Percentiles rank a stretch among this genome's conserved stretches.
phyloP scores from a whole-genome alignment of 164 flowering plant species.

The Magnolia kwangsiensis region DNA sequence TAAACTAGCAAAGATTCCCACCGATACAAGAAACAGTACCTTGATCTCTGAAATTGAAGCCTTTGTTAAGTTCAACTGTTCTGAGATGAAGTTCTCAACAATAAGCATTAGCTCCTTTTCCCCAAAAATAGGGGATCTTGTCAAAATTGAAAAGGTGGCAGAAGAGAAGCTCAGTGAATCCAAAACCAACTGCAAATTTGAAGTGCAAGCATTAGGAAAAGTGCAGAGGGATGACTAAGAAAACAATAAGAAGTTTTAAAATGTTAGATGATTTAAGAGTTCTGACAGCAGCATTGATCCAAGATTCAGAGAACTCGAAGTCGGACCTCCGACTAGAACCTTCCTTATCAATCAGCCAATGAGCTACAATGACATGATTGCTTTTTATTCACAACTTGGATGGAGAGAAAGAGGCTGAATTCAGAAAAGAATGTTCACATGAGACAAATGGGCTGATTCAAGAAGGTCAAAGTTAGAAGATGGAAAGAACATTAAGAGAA shows the following conservation, averaged over 20 bases:
- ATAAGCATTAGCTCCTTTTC: slow-evolving; percentile 32
- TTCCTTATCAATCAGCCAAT: background rate
- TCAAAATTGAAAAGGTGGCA: slow-evolving; percentile 41
- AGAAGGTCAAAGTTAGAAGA: no score
- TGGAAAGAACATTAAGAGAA: no score
- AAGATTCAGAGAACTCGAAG: background rate
- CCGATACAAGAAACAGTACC: slow-evolving; percentile 36
- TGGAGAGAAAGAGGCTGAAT: background rate
- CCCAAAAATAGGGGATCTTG: slow-evolving; percentile 30
- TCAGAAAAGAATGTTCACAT: background rate
- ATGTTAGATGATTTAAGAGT: background rate
- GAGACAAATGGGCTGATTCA: no score
- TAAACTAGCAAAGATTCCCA: background rate
- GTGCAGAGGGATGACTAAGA: background rate
- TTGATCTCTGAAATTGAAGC: slow-evolving; percentile 55
- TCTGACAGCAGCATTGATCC: background rate
- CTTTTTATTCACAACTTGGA: background rate
- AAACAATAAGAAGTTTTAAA: background rate
- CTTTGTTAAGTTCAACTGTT: slow-evolving; percentile 50
- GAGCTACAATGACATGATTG: background rate
- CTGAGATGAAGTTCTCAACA: slow-evolving; percentile 52
- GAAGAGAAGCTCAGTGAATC: slow-evolving; percentile 50
- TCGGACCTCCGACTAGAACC: background rate
- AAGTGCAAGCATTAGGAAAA: background rate
- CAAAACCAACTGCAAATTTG: slow-evolving; percentile 63